Evolutionary conservation across 1,284 basidiomycete genomes (phyloP), one percentile per base, ranked within the genome.

Genomic region (Pulveroboletus sp.): DNA sequence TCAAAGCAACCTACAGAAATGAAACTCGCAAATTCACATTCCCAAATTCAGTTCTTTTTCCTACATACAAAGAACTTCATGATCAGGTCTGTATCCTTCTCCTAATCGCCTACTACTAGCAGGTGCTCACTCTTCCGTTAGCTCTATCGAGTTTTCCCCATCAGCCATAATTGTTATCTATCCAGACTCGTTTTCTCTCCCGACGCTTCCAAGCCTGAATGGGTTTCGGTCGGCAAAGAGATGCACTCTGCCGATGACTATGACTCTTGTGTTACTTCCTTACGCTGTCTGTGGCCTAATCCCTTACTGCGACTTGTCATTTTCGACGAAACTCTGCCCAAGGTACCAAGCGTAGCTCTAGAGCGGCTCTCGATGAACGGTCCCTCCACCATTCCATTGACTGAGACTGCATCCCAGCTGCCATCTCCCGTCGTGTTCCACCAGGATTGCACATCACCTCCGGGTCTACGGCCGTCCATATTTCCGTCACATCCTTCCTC

Each of bases 61-160:
- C 79, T 19, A 67, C 76, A 1, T 80, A 74, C 56, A 57, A 71
- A 1, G 69, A 79, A 52, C 69, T 81, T 42, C 68, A 71, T 53
- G 64, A 71, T 39, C 79, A 82, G 77, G 79, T 79, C 59, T 24
- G 71, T 57, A 3, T 3, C 32, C 40, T 33, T 55, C 43, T 53
- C 2, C 42, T 62, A 33, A 47, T 56, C 48, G 9, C 50, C 64
- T 59, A 16, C 46, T 47, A 58, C 37, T 39, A 2, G 1, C 35
- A 11, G 10, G 57, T 61, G 58, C 66, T 68, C 48, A 67, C 53
- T 26, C 19, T 15, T 47, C 15, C 43, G 53, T 45, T 61, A 90
- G 88, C 78, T 90, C 56, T 79, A 78, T 69, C 84, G 84, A 63
- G 76, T 89, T 58, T 89, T 90, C 66, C 80, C 82, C 61, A 77